phyloP scores from a whole-genome alignment of 1,284 basidiomycete species.

The Papiliotrema nemorosa region DNA sequence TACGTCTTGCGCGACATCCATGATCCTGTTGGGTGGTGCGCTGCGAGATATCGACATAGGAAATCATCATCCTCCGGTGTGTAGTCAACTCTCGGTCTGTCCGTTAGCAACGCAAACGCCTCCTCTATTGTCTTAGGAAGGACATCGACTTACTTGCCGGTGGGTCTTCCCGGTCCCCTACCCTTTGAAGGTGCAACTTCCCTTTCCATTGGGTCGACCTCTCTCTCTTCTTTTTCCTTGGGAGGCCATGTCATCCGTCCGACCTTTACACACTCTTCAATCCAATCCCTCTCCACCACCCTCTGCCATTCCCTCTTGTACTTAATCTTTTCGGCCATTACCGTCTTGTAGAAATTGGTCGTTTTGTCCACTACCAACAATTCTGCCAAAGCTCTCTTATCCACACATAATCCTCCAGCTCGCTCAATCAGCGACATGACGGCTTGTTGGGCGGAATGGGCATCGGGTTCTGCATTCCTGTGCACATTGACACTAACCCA shows the following conservation, averaged over 20 bases:
- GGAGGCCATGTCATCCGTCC: slow-evolving; percentile 18
- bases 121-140: too few relatives aligned
- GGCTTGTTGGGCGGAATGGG: slow-evolving; percentile 16
- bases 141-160: slow-evolving; percentile 32
- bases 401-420: slow-evolving; percentile 29
- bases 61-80: slow-evolving; percentile 42
- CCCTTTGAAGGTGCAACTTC: slow-evolving; percentile 8
- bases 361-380: slow-evolving; percentile 34
- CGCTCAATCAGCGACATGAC: slow-evolving; percentile 11
- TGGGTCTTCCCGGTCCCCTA: slow-evolving; percentile 36
- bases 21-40: slow-evolving; percentile 23
- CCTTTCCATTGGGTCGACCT: slow-evolving; percentile 22
- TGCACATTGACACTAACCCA: slow-evolving; percentile 39
- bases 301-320: slow-evolving; percentile 27
- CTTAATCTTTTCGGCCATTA: slow-evolving; percentile 24
- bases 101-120: slow-evolving; percentile 6
- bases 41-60: slow-evolving; percentile 39
- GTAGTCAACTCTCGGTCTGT: slow-evolving; percentile 38
- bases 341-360: slow-evolving; percentile 24
- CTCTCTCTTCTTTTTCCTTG: slow-evolving; percentile 8
- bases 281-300: slow-evolving; percentile 40
- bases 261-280: slow-evolving; percentile 22
- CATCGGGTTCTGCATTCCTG: slow-evolving; percentile 7
- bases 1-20: slow-evolving; percentile 40
- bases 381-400: slow-evolving; percentile 31